A percentile compares a stretch with the other conserved stretches of the same genome.
phyloP scores from a whole-genome alignment of 306 rosid genomes.

The Comarum palustre region DNA sequence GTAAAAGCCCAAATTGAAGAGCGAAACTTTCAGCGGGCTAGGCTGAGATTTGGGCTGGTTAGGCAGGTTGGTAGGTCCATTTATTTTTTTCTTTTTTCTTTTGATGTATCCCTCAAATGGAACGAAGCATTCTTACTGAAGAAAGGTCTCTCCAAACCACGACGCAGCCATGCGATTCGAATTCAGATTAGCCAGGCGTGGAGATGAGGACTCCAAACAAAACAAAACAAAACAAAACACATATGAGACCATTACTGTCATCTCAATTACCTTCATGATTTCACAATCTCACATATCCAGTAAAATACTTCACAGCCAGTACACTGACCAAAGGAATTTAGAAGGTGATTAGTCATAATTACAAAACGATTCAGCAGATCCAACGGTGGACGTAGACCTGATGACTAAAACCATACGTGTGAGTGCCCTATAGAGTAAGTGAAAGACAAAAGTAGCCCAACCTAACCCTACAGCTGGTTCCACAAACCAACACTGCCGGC shows the following conservation, averaged over 20 bases:
- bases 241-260: not conserved
- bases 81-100: no score
- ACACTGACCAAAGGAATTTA: not conserved
- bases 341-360: slow-evolving; percentile 14
- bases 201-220: no score
- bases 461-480: slow-evolving; percentile 28
- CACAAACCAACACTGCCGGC: slow-evolving; percentile 17
- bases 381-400: slow-evolving; percentile 22
- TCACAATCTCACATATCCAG: not conserved
- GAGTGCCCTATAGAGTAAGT: not conserved
- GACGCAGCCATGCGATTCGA: no score
- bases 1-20: no score
- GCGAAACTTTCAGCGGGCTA: no score
- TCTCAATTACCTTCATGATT: slow-evolving; percentile 5
- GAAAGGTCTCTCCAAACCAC: no score
- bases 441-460: slow-evolving; percentile 14
- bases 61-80: no score
- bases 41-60: no score
- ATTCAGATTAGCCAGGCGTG: no score
- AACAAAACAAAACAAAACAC: no score
- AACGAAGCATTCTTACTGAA: no score
- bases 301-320: not conserved
- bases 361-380: slow-evolving; percentile 12
- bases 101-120: no score
- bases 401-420: not conserved